Evolutionary conservation across 768 basidiomycete genomes (phyloP), one percentile per base, ranked within the genome.

Genomic region (Amanita inopinata): DNA sequence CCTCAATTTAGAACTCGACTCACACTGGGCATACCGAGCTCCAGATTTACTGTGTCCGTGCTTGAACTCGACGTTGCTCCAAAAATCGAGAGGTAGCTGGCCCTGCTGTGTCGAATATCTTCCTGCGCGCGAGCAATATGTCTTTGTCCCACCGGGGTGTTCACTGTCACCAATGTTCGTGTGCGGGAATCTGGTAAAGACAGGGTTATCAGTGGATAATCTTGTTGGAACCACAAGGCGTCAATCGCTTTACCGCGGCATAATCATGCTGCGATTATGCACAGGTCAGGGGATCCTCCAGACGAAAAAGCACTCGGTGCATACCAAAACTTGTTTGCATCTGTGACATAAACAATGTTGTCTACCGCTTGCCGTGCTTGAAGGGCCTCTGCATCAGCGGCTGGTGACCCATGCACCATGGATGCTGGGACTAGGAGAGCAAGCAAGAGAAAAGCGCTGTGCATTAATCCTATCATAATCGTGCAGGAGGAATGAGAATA

Each of bases 151-250:
- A 12, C 74, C 74, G 0, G 73, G 69, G 45, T 69, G 64, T 49
- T 78, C 74, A 48, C 67, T 72, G 47, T 73, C 73, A 12, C 76
- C 76, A 39, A 78, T 66, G 46, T 74, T 61, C 10, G 74, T 78
- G 50, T 74, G 63, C 1, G 66, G 55, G 40, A 66, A 53, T 20
- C 73, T 71, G 25, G 28, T 11, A 2, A 4, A 31, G 19, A 25
- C 22, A 9, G 10, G 2, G n/a, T 38, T 17, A 25, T 38, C 37
- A 38, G 23, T 3, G 20, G n/a, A n/a, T 20, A 22, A 9, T 1
- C 3, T 2, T 19, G 5, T 17, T 28, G 9, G 9, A 39, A 11
- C 2, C 5, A 10, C 12, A 25, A 6, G 3, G n/a, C n/a, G n/a
- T n/a, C 14, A 17, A 19, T 4, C 19, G 38, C 14, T 49, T 25